These are phyloP conservation scores for Phytophthora pinifolia DNA, from an alignment of 352 stramenopile species.

Conservation along the genomic window DNA sequence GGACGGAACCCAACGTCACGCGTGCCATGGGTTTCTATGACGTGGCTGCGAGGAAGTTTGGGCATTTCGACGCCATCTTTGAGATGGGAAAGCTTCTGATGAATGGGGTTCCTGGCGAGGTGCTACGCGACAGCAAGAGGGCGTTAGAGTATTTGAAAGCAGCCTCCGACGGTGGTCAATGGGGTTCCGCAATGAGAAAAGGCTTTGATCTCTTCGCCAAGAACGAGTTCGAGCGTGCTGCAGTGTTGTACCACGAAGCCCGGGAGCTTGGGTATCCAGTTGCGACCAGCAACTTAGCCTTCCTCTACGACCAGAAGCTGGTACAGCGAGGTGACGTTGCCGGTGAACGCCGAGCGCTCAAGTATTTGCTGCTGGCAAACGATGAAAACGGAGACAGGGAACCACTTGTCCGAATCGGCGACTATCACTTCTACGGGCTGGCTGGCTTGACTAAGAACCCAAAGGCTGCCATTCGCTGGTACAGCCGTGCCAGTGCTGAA, in stretches of 20 bases:
- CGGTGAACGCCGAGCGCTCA: constrained; percentile 37
- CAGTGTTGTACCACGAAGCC: constrained; percentile 67
- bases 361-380: constrained; percentile 41
- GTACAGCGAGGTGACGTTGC: constrained; percentile 14
- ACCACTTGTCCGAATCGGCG: constrained; percentile 65
- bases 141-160: constrained; percentile 58
- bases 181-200: constrained; percentile 50
- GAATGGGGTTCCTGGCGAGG: constrained; percentile 28
- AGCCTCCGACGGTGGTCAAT: constrained; percentile 62
- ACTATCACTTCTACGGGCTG: constrained; percentile 76
- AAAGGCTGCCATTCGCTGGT: constrained; percentile 55
- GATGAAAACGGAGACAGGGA: constrained; percentile 54
- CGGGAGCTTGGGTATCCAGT: constrained; percentile 58
- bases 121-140: constrained; percentile 23
- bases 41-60: constrained; percentile 65
- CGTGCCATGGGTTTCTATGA: constrained; percentile 66
- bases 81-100: constrained; percentile 68
- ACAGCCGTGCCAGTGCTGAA: constrained; percentile 67
- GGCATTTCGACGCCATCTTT: constrained; percentile 84
- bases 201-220: constrained; percentile 68
- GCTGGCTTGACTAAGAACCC: constrained; percentile 37
- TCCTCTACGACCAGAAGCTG: constrained; percentile 69
- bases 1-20: constrained; percentile 51
- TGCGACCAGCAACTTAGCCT: constrained; percentile 74
- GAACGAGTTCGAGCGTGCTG: constrained; percentile 43